Percentiles rank a stretch among this genome's conserved stretches.
Evolutionary conservation across 345 rosid species (phyloP).

Genomic region (Orychophragmus violaceus): DNA sequence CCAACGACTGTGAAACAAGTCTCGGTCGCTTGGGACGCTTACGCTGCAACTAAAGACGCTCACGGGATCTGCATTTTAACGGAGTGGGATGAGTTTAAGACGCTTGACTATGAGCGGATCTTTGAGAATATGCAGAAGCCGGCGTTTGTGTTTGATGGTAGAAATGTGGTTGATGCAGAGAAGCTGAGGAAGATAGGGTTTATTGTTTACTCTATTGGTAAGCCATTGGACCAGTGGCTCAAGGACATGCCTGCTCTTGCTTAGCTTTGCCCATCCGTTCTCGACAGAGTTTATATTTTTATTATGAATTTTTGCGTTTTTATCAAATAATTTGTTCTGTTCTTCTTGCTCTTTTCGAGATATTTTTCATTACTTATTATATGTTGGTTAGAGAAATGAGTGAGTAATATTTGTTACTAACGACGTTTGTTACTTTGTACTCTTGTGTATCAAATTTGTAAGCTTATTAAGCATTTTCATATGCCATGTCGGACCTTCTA

Average conservation of each 20-base stretch:
- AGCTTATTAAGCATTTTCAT: background rate
- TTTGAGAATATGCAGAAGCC: slow-evolving; percentile 9
- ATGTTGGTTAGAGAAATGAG: background rate
- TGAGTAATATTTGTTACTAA: background rate
- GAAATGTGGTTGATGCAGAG: slow-evolving; percentile 2
- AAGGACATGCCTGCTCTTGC: no score
- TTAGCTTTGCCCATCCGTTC: background rate
- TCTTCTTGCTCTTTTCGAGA: background rate
- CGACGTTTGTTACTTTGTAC: background rate
- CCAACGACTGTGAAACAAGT: no score
- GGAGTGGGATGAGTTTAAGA: slow-evolving; percentile 48
- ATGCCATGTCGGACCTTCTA: background rate
- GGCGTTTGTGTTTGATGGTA: slow-evolving; percentile 9
- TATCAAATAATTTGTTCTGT: background rate
- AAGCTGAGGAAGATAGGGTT: slow-evolving; percentile 10
- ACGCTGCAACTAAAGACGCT: background rate
- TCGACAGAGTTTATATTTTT: background rate
- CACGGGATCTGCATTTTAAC: slow-evolving; percentile 1
- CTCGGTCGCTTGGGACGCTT: no score
- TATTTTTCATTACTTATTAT: background rate
- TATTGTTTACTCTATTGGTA: no score
- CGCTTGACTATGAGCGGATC: background rate
- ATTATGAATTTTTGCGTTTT: background rate
- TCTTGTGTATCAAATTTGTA: background rate
- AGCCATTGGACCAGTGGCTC: no score